Evolutionary conservation across 495 filamentous ascomycete species (phyloP), one percentile per base, ranked within the genome.

Genomic region (Neurospora tetraspora): DNA sequence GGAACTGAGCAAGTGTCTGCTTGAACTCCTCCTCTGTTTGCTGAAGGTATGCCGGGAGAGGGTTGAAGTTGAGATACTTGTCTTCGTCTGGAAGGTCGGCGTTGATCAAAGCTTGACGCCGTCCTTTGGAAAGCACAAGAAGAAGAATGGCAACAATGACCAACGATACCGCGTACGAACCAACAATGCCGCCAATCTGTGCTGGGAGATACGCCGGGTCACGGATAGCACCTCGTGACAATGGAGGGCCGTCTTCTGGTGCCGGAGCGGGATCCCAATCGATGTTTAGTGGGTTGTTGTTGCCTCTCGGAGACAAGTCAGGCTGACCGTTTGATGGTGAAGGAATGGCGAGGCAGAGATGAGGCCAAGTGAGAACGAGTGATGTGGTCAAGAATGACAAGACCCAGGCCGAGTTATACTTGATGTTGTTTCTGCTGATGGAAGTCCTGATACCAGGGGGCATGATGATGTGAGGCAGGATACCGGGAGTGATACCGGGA

Each of bases 141-240:
- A 97, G 85, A 59, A 90, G 81, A 38, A 83, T 83, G 43, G 91
- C 88, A 71, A 93, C 86, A 74, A 93, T 76, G 74, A 91, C 83
- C 80, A 94, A 86, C 11, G 89, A 90, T 76, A 94, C 77, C 72
- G 92, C 85, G 87, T 96, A 97, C 72, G 91, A 90, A 70, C 89
- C 93, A 42, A 92, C 88, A 72, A 97, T 92, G 74, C 89, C 91
- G 61, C 90, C 91, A 77, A 96, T 89, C 80, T 96, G 89, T 36
- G 88, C 87, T 18, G 91, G 92, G 10, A 96, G 88, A 39, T 88
- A 88, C 20, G 85, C 78, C 68, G 83, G 83, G 76, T 94, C 86
- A 71, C 88, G 83, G 53, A 86, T 72, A 31, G 89, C 89, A 72
- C 81, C 79, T 39, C 76, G 78, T n/a, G 88, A 87, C 9, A 86